Base-by-base conservation (phyloP, 2,329 filamentous ascomycete genomes). In the Pseudodiploospora longispora region DNA sequence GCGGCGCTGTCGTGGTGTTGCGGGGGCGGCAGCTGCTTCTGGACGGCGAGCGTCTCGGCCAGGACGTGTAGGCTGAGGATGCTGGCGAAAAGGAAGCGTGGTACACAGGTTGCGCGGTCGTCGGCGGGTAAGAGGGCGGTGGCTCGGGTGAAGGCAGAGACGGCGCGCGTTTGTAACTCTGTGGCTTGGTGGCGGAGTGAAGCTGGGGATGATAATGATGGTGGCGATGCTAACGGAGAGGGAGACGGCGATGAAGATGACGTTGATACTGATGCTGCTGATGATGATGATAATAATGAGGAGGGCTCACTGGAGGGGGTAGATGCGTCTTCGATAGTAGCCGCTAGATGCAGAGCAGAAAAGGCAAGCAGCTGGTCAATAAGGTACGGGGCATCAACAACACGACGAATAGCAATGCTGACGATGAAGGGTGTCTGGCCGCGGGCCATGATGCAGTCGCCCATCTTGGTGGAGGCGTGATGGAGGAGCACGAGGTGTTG, bases 351-450 rank as follows among this genome's bases (percentile, higher is more conserved):
- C 3, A 70, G 57, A 4, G 71, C 69, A 9, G 69, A 61, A 38
- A 71, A 50, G 34, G 70, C 71, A 8, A 75, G 62, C 5, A 72
- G 38, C 50, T 72, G 62, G 44, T 75, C 69, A 48, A 75, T 65
- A 4, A 72, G 61, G 43, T 69, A 75, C 1, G 68, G 71, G 3
- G 59, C 58, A 30, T 58, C 51, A 6, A 62, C 47, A 6, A 62
- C 61, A 40, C 61, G 55, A 10, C 52, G 56, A 28, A 66, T 49
- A 38, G 57, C 57, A 30, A 68, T 52, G 31, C 61, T 55, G n/a
- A 62, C 34, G 36, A 64, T 47, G 29, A 49, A 45, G 10, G 54
- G 47, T 6, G 48, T 51, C 38, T 50, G 52, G 19, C 44, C 55
- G 12, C 40, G 43, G 39, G 50, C 48, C 10, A 54, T 39, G 10